A percentile compares a stretch with the other conserved stretches of the same genome.
These are phyloP conservation scores for Phylloporus rhodoxanthus DNA, from an alignment of 768 basidiomycete species.

Conservation along the genomic window DNA sequence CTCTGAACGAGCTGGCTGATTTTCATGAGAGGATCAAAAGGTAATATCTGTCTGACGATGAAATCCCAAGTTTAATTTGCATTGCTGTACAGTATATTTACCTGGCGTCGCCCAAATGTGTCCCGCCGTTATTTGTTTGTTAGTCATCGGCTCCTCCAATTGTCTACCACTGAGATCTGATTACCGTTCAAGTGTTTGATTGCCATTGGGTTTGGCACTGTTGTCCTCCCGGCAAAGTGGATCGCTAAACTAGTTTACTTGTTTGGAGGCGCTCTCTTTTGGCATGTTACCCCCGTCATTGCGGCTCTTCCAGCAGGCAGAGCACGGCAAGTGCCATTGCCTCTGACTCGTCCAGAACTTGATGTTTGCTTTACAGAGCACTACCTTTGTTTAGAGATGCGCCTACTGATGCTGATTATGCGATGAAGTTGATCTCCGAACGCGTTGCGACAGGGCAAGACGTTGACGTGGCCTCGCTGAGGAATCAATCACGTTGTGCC, in stretches of 20 bases:
- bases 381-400: constrained; percentile 45
- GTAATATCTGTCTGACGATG: constrained; percentile 30
- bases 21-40: constrained; percentile 61
- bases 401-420: constrained; percentile 65
- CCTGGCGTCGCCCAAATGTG: constrained; percentile 55
- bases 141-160: constrained; percentile 10
- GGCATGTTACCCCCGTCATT: constrained; percentile 59
- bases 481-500: constrained; percentile 15
- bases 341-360: background rate
- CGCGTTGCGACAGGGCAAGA: constrained; percentile 52
- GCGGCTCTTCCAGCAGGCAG: constrained; percentile 43
- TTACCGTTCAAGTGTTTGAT: constrained; percentile 31
- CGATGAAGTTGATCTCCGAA: constrained; percentile 61
- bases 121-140: constrained; percentile 48
- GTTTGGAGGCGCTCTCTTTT: constrained; percentile 47
- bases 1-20: constrained; percentile 48
- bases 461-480: constrained; percentile 31
- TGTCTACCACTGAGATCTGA: constrained; percentile 4
- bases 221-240: constrained; percentile 45
- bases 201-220: constrained; percentile 33
- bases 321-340: constrained; percentile 34
- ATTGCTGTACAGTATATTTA: constrained; percentile 43
- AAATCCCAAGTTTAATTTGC: constrained; percentile 1
- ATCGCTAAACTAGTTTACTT: constrained; percentile 45
- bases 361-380: constrained; percentile 30